Percentiles rank a stretch among this genome's conserved stretches.
Conservation (phyloP, 169 alveolate species). For the Cryptosporidium baileyi region DNA sequence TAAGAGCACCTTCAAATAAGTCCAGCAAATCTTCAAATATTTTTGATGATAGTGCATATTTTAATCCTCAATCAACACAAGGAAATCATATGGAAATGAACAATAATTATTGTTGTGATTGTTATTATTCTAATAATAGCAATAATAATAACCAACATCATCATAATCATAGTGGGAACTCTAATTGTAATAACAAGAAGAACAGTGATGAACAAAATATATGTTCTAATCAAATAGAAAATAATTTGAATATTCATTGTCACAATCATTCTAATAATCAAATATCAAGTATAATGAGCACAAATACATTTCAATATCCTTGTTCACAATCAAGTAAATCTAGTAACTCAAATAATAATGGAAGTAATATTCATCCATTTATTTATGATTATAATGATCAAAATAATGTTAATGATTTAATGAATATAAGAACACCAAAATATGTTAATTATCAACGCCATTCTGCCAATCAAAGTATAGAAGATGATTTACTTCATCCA, state of each 20-base stretch:
- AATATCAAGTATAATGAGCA: not conserved
- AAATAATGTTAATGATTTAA: conserved; percentile 26
- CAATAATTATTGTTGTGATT: conserved; percentile 18
- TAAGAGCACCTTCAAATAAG: conserved; percentile 47
- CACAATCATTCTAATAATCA: not conserved
- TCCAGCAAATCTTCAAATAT: conserved; percentile 27
- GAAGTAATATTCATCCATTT: conserved; percentile 25
- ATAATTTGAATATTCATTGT: conserved; percentile 26
- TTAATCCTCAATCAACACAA: conserved; percentile 15
- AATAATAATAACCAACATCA: not conserved
- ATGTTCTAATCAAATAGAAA: conserved; percentile 6
- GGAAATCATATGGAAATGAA: not conserved
- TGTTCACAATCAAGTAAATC: not conserved
- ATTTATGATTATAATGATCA: conserved; percentile 42
- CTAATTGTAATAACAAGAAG: not conserved
- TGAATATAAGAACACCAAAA: conserved; percentile 61
- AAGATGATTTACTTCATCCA: conserved; percentile 53
- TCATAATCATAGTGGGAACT: not conserved
- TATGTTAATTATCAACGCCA: conserved; percentile 58
- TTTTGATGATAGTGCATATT: conserved; percentile 6
- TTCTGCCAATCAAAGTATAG: conserved; percentile 6
- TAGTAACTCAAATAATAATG: not conserved
- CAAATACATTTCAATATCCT: not conserved
- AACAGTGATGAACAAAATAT: conserved; percentile 6
- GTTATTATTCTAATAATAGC: not conserved